Evolutionary conservation across 352 stramenopile genomes (phyloP).

Genomic region (Globisporangium cystogenes): DNA sequence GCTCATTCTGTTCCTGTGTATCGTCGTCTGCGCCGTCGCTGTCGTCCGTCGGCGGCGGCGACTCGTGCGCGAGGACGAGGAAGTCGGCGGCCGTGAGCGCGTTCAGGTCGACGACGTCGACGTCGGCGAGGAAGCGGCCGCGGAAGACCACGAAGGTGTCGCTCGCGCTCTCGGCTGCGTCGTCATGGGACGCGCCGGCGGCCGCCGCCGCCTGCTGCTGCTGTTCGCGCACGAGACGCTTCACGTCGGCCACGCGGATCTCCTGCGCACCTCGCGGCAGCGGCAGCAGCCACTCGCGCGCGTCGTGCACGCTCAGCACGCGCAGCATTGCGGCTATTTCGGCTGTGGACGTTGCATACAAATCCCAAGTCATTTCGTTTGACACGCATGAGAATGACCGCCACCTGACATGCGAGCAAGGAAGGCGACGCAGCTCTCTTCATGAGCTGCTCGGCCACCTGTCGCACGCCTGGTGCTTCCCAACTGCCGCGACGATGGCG

Average conservation of each 20-base stretch:
- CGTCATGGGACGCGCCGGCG: neutral
- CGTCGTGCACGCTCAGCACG: conserved; percentile 50
- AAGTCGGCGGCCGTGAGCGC: conserved; percentile 42
- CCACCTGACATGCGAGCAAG: too few relatives aligned
- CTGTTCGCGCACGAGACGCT: conserved; percentile 35
- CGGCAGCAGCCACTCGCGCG: conserved; percentile 47
- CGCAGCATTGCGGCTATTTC: conserved; percentile 18
- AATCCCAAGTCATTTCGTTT: neutral
- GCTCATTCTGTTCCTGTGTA: conserved; percentile 8
- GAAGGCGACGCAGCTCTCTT: too few relatives aligned
- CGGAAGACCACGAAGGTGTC: conserved; percentile 42
- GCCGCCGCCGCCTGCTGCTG: conserved; percentile 6
- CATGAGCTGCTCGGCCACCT: neutral
- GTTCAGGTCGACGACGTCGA: conserved; percentile 54
- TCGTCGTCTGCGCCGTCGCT: conserved; percentile 1
- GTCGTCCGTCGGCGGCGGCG: neutral
- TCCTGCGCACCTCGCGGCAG: conserved; percentile 28
- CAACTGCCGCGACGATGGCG: neutral
- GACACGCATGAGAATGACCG: neutral
- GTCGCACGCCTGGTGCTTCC: neutral
- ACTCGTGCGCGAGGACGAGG: conserved; percentile 56
- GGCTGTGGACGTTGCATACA: neutral
- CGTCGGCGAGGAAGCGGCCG: conserved; percentile 51
- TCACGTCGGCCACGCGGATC: conserved; percentile 42
- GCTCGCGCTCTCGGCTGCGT: conserved; percentile 2